phyloP scores from a whole-genome alignment of 1,284 basidiomycete genomes.

The Butyriboletus regius region DNA sequence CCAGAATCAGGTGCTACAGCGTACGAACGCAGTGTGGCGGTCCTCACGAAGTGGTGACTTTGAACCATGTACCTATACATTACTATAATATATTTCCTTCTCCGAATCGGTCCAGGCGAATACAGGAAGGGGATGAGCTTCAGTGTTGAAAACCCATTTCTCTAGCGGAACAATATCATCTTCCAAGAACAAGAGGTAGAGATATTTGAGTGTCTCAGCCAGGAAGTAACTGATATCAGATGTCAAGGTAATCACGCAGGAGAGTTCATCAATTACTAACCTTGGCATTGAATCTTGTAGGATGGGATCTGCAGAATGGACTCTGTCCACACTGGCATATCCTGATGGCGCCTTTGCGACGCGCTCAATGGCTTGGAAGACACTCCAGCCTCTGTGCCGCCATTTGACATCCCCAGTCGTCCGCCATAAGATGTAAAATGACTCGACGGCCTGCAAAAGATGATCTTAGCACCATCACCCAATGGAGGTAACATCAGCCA shows the following conservation, averaged over 20 bases:
- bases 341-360: conserved; percentile 49
- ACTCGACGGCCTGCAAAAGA: conserved; percentile 53
- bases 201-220: conserved; percentile 68
- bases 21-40: neutral
- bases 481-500: conserved; percentile 7
- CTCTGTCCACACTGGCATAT: conserved; percentile 51
- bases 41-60: neutral
- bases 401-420: conserved; percentile 61
- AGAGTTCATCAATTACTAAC: conserved; percentile 31
- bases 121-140: conserved; percentile 73
- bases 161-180: conserved; percentile 58
- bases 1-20: neutral
- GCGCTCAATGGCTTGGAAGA: conserved; percentile 65
- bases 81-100: conserved; percentile 38
- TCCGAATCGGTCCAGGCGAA: conserved; percentile 57
- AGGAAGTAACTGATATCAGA: conserved; percentile 50
- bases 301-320: conserved; percentile 37
- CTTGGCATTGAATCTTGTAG: conserved; percentile 61
- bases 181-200: conserved; percentile 56
- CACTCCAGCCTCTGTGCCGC: conserved; percentile 70
- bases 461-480: neutral
- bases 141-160: conserved; percentile 79
- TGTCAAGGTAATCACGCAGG: neutral
- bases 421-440: conserved; percentile 63
- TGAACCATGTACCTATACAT: conserved; percentile 9